A percentile compares a stretch with the other conserved stretches of the same genome.
Evolutionary conservation across 1,284 basidiomycete genomes (phyloP).

Genomic region (Ceratobasidium sp.): DNA sequence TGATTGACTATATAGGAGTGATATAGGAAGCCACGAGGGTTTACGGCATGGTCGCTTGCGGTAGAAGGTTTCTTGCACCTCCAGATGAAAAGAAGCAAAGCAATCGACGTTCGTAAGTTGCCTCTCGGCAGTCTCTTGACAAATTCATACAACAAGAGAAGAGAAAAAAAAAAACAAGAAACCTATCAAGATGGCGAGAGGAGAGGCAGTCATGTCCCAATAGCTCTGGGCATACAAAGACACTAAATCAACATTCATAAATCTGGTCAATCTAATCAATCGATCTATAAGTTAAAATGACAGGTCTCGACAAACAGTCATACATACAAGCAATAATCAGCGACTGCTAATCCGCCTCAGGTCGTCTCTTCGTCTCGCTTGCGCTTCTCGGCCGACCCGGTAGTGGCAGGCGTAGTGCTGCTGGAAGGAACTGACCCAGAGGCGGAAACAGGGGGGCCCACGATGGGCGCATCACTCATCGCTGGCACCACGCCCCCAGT

Average conservation of each 20-base stretch:
- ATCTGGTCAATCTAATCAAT: slow-evolving; percentile 24
- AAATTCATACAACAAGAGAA: slow-evolving; percentile 9
- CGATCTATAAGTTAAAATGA: slow-evolving; percentile 19
- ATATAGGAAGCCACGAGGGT: no score
- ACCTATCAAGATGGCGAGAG: slow-evolving; percentile 38
- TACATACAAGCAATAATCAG: slow-evolving; percentile 21
- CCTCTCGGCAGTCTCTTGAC: slow-evolving; percentile 38
- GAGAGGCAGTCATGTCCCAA: slow-evolving; percentile 19
- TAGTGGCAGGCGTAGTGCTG: slow-evolving; percentile 2
- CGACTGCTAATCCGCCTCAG: slow-evolving; percentile 32
- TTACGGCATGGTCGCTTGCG: slow-evolving; percentile 4
- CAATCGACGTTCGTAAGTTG: slow-evolving; percentile 14
- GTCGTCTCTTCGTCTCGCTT: slow-evolving; percentile 39
- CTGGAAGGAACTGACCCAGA: background rate
- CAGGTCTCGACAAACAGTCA: background rate
- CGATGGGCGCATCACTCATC: slow-evolving; percentile 37
- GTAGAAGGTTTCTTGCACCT: no score
- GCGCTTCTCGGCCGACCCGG: slow-evolving; percentile 34
- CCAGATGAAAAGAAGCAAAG: background rate
- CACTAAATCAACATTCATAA: background rate
- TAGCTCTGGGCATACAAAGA: background rate
- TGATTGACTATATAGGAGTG: no score
- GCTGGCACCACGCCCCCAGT: slow-evolving; percentile 67
- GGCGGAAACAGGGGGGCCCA: background rate
- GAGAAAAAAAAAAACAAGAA: background rate